Conservation (phyloP, 176 grass and related monocot genomes). For the Poa annua region DNA sequence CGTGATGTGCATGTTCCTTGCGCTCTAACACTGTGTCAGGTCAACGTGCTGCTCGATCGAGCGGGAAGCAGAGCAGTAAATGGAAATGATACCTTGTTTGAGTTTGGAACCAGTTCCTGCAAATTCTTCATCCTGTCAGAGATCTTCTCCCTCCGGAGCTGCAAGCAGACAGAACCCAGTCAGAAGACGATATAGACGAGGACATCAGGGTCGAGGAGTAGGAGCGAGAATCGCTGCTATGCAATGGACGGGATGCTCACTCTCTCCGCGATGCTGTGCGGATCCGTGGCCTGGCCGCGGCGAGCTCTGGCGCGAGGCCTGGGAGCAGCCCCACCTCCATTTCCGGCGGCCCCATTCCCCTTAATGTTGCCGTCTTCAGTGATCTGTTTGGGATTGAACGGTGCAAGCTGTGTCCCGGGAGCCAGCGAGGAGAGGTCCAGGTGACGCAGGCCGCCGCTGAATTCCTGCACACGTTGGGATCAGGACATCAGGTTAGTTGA, state of each 20-base stretch:
- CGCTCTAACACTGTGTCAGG: not conserved
- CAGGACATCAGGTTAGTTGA: conserved; percentile 26
- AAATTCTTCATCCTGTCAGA: conserved; percentile 83
- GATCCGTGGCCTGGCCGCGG: conserved; percentile 53
- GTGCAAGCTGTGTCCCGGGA: conserved; percentile 30
- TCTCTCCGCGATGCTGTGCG: conserved; percentile 58
- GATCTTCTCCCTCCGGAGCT: conserved; percentile 81
- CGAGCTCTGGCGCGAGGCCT: conserved; percentile 40
- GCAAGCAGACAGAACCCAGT: conserved; percentile 5
- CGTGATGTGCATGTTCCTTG: not conserved
- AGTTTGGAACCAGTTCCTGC: conserved; percentile 76
- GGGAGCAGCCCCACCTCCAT: conserved; percentile 5
- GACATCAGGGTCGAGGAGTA: not conserved
- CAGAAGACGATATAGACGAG: too few relatives aligned
- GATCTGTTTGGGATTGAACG: conserved; percentile 44
- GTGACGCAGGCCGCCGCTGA: conserved; percentile 42
- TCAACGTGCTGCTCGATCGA: not conserved
- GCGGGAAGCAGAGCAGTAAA: not conserved
- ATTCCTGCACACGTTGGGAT: conserved; percentile 37
- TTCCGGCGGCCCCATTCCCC: conserved; percentile 11
- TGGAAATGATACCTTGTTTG: conserved; percentile 56
- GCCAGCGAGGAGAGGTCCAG: conserved; percentile 45
- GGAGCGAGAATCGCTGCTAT: not conserved
- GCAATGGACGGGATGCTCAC: not conserved
- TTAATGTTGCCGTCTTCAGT: conserved; percentile 23